Evolutionary conservation across 305 asterid genomes (phyloP).

Genomic region (Fraxinus nigra): DNA sequence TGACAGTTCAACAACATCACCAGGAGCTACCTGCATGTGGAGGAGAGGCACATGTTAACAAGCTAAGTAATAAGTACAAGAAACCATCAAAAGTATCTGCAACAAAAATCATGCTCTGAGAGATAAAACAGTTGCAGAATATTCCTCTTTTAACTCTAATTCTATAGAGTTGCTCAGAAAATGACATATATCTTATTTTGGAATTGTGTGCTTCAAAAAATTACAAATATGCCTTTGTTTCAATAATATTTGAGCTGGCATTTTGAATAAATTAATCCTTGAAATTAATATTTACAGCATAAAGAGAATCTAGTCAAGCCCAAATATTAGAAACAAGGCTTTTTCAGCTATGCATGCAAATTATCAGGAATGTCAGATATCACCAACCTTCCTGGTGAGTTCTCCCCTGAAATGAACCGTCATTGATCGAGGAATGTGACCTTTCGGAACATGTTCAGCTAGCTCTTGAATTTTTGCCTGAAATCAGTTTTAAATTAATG

Average conservation of each 20-base stretch:
- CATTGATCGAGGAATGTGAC: constrained; percentile 92
- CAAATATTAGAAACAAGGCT: not conserved
- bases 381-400: constrained; percentile 83
- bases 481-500: constrained; percentile 24
- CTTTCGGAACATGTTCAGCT: constrained; percentile 95
- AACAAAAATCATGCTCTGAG: constrained; percentile 4
- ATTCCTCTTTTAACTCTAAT: not conserved
- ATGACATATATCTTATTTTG: not conserved
- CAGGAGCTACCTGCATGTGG: constrained; percentile 75
- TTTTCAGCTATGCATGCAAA: not conserved
- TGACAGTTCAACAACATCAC: constrained; percentile 88
- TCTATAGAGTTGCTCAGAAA: not conserved
- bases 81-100: not conserved
- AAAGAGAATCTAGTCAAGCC: not conserved
- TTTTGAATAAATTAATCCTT: not conserved
- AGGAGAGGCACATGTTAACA: constrained; percentile 1
- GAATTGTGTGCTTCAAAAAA: not conserved
- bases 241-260: not conserved
- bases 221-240: not conserved
- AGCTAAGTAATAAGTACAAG: constrained; percentile 2
- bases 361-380: constrained; percentile 12
- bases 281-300: not conserved
- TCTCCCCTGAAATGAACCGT: constrained; percentile 93
- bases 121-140: not conserved
- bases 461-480: constrained; percentile 97